Conservation (phyloP, 2,329 filamentous ascomycete genomes). For the Westerdykella sp. region DNA sequence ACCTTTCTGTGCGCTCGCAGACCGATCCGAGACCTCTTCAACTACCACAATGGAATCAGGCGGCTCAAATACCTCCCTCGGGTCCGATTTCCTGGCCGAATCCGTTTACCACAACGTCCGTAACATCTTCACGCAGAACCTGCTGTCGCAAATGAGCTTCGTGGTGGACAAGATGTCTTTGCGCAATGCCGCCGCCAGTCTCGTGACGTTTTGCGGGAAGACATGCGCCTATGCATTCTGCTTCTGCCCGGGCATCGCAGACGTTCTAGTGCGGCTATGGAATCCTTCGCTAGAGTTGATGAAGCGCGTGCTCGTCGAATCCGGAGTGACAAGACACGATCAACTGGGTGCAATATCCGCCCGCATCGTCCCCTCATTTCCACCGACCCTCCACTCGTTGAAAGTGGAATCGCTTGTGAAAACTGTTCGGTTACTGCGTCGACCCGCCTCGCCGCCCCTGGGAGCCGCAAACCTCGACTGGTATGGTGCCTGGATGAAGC, state of each 20-base stretch:
- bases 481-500: constrained; percentile 76
- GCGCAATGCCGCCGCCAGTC: constrained; percentile 59
- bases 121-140: constrained; percentile 76
- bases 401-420: constrained; percentile 57
- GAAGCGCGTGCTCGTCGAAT: constrained; percentile 64
- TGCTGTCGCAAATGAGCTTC: constrained; percentile 76
- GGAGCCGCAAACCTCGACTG: constrained; percentile 69
- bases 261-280: constrained; percentile 79
- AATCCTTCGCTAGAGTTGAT: constrained; percentile 62
- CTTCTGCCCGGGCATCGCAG: constrained; percentile 80
- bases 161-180: constrained; percentile 86
- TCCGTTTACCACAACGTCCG: constrained; percentile 84
- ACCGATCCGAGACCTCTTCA: constrained; percentile 45
- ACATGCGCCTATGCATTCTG: constrained; percentile 90
- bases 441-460: constrained; percentile 60
- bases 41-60: constrained; percentile 47
- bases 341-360: constrained; percentile 47
- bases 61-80: constrained; percentile 54
- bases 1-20: constrained; percentile 56
- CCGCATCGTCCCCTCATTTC: constrained; percentile 63
- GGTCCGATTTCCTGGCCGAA: constrained; percentile 62
- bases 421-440: constrained; percentile 55
- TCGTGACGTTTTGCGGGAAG: constrained; percentile 80
- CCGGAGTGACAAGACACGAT: constrained; percentile 55
- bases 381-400: constrained; percentile 56